Base-by-base conservation (phyloP, 495 filamentous ascomycete genomes). In the Stereocaulon alpinum region DNA sequence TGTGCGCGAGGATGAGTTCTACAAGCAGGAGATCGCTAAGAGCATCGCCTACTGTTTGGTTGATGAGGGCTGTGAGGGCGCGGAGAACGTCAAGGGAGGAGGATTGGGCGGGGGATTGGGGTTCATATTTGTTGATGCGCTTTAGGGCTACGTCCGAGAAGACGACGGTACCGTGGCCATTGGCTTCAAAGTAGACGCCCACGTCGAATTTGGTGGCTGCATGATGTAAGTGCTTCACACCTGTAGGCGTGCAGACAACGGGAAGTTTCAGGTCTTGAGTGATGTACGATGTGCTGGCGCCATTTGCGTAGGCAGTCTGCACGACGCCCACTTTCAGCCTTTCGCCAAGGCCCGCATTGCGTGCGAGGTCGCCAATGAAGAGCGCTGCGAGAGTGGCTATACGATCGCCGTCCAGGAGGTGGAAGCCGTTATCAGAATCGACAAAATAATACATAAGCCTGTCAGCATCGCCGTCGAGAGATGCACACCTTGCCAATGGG, bases 151-250 rank as follows among this genome's bases (percentile, higher is more conserved):
- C 79, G 40, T 84, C 82, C 3, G 89, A 95, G 79, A 98, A 98
- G 42, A 96, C 83, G 27, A 97, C 88, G 27, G 93, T 98, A 56
- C 93, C 93, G 71, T 98, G 93, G 51, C 93, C 93, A 67, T 98
- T 98, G 52, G 93, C 93, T 73, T 98, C 93, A 67, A 98, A 98
- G 73, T 98, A 98, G 55, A 97, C 89, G 44, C 93, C 93, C 53
- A 96, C 84, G 67, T 97, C 94, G 65, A 89, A 94, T 24, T 85
- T 86, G 56, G 86, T 80, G 32, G 93, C 93, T 17, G 88, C 93
- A 68, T 97, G 94, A 73, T 98, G 93, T 43, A 98, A 86, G 69
- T 95, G 85, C 77, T 98, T 98, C 47, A 98, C 94, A 66, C 93
- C 93, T 2, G 93, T 98, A 45, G 89, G 82, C 14, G 93, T 97